phyloP scores from a whole-genome alignment of 371 early-diverging fungal species.

The Dinochytrium kinnereticum region DNA sequence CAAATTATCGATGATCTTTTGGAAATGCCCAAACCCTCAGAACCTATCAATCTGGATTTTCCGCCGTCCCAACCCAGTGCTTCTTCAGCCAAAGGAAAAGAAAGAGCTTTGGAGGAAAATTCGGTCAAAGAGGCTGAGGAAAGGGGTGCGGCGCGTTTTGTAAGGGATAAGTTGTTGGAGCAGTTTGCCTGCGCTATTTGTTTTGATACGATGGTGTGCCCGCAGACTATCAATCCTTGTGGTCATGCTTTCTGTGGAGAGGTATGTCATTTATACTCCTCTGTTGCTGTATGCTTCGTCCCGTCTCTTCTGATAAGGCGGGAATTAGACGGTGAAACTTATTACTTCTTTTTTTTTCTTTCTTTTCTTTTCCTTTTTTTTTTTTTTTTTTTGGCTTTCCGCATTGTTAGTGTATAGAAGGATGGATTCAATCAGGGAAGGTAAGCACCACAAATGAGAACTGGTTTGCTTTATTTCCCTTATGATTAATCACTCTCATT shows the following conservation, averaged over 20 bases:
- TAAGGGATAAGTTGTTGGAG: not conserved
- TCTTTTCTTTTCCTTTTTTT: not conserved
- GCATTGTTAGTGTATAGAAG: slow-evolving; percentile 1
- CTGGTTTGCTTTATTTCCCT: too few species aligned
- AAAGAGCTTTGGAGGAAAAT: not conserved
- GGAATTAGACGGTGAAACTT: too few species aligned
- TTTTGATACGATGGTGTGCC: not conserved
- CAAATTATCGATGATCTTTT: too few species aligned
- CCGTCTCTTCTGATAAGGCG: too few species aligned
- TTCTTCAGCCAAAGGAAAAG: too few species aligned
- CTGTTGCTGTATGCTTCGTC: too few species aligned
- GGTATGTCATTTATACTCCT: not conserved
- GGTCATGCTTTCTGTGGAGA: not conserved
- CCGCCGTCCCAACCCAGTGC: too few species aligned
- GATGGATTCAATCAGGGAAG: not conserved
- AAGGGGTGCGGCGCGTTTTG: not conserved
- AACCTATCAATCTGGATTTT: too few species aligned
- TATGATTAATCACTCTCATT: too few species aligned
- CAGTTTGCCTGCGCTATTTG: slow-evolving; percentile 6
- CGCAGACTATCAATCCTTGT: not conserved
- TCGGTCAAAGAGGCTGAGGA: not conserved
- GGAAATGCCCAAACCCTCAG: too few species aligned
- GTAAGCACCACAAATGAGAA: not conserved
- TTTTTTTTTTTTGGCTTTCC: not conserved
- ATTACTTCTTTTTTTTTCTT: not conserved